Conservation (phyloP, 2,329 filamentous ascomycete species). For the Ceratocystiopsis sp. region DNA sequence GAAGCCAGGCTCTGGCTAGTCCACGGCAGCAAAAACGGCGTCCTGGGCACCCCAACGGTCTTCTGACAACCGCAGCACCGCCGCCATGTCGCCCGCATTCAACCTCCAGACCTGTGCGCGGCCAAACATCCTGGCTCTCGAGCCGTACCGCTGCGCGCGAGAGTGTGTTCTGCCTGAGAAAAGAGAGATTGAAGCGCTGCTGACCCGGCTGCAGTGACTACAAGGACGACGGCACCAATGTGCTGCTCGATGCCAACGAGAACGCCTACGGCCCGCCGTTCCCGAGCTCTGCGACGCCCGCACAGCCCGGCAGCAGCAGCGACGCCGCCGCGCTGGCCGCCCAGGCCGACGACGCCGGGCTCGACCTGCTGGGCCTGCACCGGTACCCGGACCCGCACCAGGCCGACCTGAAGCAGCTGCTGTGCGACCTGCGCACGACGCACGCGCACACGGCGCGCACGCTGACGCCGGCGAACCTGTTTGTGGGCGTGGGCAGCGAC, state of each 20-base stretch:
- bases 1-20: too few relatives aligned
- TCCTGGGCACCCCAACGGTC: too few relatives aligned
- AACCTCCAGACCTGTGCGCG: constrained; percentile 58
- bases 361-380: constrained; percentile 71
- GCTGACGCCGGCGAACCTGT: constrained; percentile 68
- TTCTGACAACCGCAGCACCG: too few relatives aligned
- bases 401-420: constrained; percentile 62
- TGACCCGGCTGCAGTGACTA: constrained; percentile 53
- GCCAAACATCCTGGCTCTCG: constrained; percentile 57
- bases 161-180: constrained; percentile 43
- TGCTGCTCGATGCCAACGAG: constrained; percentile 94
- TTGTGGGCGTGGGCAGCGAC: constrained; percentile 89
- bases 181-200: too few relatives aligned
- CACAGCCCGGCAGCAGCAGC: constrained; percentile 18
- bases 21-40: too few relatives aligned
- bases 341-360: constrained; percentile 40
- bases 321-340: constrained; percentile 94
- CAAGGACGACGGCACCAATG: constrained; percentile 92
- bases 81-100: constrained; percentile 40
- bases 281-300: constrained; percentile 42
- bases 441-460: constrained; percentile 58
- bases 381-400: constrained; percentile 97
- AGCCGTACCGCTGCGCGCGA: constrained; percentile 67
- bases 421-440: constrained; percentile 78
- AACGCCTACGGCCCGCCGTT: constrained; percentile 86